Evolutionary conservation across 1,284 basidiomycete species (phyloP), one percentile per base, ranked within the genome.

Genomic region (Ceratorhiza oryzae-sativae): DNA sequence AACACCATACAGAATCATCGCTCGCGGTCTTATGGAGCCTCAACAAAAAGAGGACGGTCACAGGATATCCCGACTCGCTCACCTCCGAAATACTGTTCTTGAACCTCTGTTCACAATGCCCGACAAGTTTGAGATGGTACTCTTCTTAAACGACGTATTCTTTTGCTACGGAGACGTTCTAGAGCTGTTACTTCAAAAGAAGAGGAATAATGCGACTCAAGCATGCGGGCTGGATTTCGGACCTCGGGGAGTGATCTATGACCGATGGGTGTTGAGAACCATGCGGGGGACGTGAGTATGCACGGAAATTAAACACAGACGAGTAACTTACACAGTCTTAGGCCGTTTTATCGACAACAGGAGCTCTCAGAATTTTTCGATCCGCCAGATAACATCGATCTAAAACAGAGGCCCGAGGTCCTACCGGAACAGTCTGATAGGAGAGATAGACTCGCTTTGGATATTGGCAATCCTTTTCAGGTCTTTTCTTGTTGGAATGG

Each of bases 91-190:
- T 73, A 75, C 76, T 27, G 82, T 77, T 1, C 78, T 83, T 75
- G 74, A 78, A 23, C 81, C 81, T 1, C 76, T 83, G 45, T 81
- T 75, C 77, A 79, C 45, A 73, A 74, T 15, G 72, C 72, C 13
- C 3, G 20, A 30, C 8, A 71, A 77, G 3, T 81, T 80, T 18
- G 80, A 81, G 67, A 77, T 79, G 10, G 75, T 83, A 27, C 73
- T 84, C 0, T 83, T 79, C 75, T 77, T 83, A 77, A 83, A 83
- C 76, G 83, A 83, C 73, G 81, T 83, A 13, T 80, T 81, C 56
- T 76, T 80, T 34, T 80, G 79, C 42, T 80, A 80, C 5, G 72
- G 75, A 15, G 82, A 84, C 73, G 77, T 80, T 25, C 77, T 84
- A 51, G 83, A 84, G 72, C 75, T 83, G 45, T 71, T 83, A 56